Evolutionary conservation across 2,329 filamentous ascomycete genomes (phyloP).

Genomic region (Cladorrhinum sp.): DNA sequence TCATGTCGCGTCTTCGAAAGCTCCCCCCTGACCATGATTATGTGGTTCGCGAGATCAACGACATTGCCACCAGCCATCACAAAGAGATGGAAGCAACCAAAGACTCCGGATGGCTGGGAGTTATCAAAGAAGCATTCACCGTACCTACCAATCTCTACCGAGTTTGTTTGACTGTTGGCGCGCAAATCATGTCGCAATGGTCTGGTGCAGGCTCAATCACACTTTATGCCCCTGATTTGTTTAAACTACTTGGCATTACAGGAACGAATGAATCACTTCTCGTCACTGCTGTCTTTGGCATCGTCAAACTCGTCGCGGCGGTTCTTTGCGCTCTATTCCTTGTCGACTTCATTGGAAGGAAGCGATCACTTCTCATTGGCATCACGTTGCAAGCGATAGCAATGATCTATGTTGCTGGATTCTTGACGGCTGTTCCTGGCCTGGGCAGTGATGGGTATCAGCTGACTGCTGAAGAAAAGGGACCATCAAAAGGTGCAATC

Average conservation of each 20-base stretch:
- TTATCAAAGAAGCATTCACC: conserved; percentile 66
- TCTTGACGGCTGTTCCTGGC: conserved; percentile 60
- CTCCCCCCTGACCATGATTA: conserved; percentile 60
- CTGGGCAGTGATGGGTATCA: conserved; percentile 48
- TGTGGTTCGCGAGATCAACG: conserved; percentile 58
- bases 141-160: conserved; percentile 70
- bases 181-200: conserved; percentile 73
- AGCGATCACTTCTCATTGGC: conserved; percentile 60
- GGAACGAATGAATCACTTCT: conserved; percentile 68
- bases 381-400: conserved; percentile 58
- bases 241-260: conserved; percentile 66
- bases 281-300: conserved; percentile 71
- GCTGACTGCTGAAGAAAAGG: conserved; percentile 47
- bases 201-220: conserved; percentile 71
- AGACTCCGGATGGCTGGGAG: conserved; percentile 61
- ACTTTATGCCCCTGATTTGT: conserved; percentile 72
- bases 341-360: conserved; percentile 75
- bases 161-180: conserved; percentile 64
- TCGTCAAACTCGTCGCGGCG: conserved; percentile 67
- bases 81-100: conserved; percentile 69
- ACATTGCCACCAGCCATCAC: conserved; percentile 64
- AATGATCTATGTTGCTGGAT: conserved; percentile 62
- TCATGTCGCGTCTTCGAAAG: conserved; percentile 57
- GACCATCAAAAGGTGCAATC: conserved; percentile 63
- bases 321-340: conserved; percentile 72